Conservation (phyloP, 2,329 filamentous ascomycete species). For the Ophiosphaerella herpotricha region DNA sequence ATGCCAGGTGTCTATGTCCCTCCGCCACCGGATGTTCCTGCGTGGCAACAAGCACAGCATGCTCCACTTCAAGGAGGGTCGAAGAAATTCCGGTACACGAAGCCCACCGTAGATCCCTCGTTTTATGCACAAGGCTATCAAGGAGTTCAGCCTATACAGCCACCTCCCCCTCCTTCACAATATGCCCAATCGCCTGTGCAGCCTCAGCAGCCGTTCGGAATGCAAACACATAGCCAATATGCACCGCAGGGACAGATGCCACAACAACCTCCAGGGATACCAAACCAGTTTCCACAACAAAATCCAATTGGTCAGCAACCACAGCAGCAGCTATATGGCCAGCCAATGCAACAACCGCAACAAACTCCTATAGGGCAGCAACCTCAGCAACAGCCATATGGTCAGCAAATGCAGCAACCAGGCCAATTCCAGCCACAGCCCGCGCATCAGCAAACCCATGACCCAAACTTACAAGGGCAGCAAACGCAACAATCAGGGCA, state of each 20-base stretch:
- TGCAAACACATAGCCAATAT: constrained; percentile 17
- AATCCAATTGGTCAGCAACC: too few species aligned
- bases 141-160: constrained; percentile 20
- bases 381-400: constrained; percentile 17
- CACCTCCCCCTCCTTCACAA: neutral
- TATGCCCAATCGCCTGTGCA: constrained; percentile 7
- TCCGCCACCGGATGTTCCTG: constrained; percentile 43
- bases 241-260: constrained; percentile 11
- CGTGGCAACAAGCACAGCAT: constrained; percentile 45
- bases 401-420: constrained; percentile 12
- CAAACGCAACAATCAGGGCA: constrained; percentile 9
- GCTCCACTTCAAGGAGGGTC: constrained; percentile 35
- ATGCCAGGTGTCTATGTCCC: constrained; percentile 42
- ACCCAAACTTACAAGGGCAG: constrained; percentile 11
- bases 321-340: constrained; percentile 18
- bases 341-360: constrained; percentile 3
- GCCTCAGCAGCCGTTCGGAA: constrained; percentile 19
- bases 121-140: constrained; percentile 34
- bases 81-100: constrained; percentile 42
- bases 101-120: constrained; percentile 30
- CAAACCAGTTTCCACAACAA: constrained; percentile 19
- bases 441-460: constrained; percentile 5
- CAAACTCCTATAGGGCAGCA: neutral
- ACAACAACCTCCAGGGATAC: constrained; percentile 14
- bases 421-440: constrained; percentile 22